Evolutionary conservation across 345 rosid genomes (phyloP).

Genomic region (Kernera saxatilis): DNA sequence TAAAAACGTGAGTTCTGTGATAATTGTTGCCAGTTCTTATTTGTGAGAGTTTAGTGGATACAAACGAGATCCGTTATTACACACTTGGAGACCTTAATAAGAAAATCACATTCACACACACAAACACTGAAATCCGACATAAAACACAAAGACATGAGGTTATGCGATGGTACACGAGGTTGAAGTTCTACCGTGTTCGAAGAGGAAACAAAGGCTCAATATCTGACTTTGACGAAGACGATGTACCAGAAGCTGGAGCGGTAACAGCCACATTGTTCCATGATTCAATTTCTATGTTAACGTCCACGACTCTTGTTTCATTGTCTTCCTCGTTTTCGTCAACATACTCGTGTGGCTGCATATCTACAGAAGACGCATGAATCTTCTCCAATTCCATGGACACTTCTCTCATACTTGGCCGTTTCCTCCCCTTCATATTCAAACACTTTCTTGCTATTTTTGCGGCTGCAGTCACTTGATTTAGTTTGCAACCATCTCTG

Average conservation of each 20-base stretch:
- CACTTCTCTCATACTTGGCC: slow-evolving; percentile 44
- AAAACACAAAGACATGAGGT: neutral
- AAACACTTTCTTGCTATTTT: slow-evolving; percentile 34
- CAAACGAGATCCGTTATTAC: neutral
- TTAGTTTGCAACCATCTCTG: neutral
- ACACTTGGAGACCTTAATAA: neutral
- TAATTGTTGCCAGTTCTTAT: too few species aligned
- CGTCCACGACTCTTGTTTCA: neutral
- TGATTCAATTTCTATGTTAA: neutral
- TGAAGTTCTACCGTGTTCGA: slow-evolving; percentile 8
- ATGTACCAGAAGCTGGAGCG: neutral
- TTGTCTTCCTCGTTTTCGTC: slow-evolving; percentile 4
- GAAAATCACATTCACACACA: neutral
- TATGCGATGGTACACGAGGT: neutral
- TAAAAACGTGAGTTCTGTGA: too few species aligned
- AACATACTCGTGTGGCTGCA: neutral
- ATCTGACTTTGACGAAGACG: neutral
- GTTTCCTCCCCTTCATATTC: slow-evolving; percentile 24
- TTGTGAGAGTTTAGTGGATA: too few species aligned
- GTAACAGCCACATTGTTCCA: neutral
- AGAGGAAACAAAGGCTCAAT: slow-evolving; percentile 14
- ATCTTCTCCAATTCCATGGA: slow-evolving; percentile 26
- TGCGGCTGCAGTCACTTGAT: slow-evolving; percentile 22
- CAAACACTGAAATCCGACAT: neutral
- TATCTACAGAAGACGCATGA: neutral